Evolutionary conservation across 2,329 filamentous ascomycete genomes (phyloP), one percentile per base, ranked within the genome.

Genomic region (Cyphellophora europaea): DNA sequence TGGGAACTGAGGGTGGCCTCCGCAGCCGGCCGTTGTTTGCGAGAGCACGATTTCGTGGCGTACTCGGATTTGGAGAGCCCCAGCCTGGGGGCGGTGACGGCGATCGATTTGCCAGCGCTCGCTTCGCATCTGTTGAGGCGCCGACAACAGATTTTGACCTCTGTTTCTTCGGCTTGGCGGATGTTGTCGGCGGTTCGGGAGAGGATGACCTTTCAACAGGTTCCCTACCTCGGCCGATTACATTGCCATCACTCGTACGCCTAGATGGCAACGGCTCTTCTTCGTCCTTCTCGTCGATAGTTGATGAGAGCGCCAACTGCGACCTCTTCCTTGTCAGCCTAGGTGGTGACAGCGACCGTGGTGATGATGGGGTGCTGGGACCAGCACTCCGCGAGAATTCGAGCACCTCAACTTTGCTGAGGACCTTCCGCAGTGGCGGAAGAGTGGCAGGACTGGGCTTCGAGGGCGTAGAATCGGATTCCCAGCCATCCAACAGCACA

Each of bases 351-450:
- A 56, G 60, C 5, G 61, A 58, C 4, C 55, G 57, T 3, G 57
- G 59, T 4, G 60, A 60, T 11, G 62, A 57, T 4, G 59, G 63
- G 11, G 55, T 53, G n/a, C 57, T 49, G 4, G 66, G 58, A 14
- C 56, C 57, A n/a, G 65, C 62, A 12, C 65, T 62, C 35, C 66
- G 62, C 43, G 72, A 68, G 35, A 93, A 88, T 41, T 88, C 84
- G 6, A 86, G 82, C 27, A 96, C 65, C 50, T 96, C 89, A 1
- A 82, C 79, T 49, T 83, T 86, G 2, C 88, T 94, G 19, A 96
- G 67, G 6, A 98, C 82, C 36, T 84, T 82, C 35, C 91, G 74
- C 19, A 96, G 62, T 3, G 89, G 88, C 21, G 81, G 83, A 18
- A 78, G 77, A 23, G 69, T 67, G 1, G 74, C 66, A 2, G 72